Evolutionary conservation across 140 eudicot genomes (phyloP), one percentile per base, ranked within the genome.

Genomic region (Anethum foeniculum): DNA sequence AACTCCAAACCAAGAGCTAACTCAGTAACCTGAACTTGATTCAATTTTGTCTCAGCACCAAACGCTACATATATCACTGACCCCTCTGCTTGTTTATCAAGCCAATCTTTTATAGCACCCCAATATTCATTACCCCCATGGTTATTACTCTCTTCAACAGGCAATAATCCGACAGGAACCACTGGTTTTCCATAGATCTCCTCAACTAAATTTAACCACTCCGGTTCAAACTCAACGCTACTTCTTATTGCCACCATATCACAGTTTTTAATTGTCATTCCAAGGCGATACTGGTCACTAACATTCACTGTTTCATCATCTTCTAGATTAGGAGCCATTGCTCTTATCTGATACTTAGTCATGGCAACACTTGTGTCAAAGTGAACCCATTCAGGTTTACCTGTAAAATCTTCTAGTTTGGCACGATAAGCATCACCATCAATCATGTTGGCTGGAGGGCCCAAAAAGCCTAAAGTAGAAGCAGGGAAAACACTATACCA

Each of bases 31-130:
- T 77, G 36, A 15, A 76, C 74, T 78, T 78, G 85, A 52, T 69
- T 47, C 52, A 47, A 2, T 47, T 47, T 47, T 47, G 52, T 47
- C 18, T 78, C 32, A 60, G 79, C 43, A 9, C 86, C 82, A 21
- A 83, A 80, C 11, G 82, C 86, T 3, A 83, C 79, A 19, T 83
- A 83, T 2, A 83, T 56, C 8, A 83, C 86, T 1, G 82, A 83
- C 18, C 38, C 76, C 34, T 69, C 43, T 16, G 21, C 71, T 14
- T 79, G 82, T 28, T 73, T 41, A 30, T 79, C 76, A 21, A 83
- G 75, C 81, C 75, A 79, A 5, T 13, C 75, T 43, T 79, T 79
- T 23, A 60, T 60, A 32, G 8, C 34, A 19, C 23, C 32, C 80
- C 80, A 77, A 3, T 0, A 23, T 0, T 23, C 25, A 21, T 34